These are phyloP conservation scores for Fusarium sterilihyphosum DNA, from an alignment of 2,329 filamentous ascomycete genomes.

Conservation along the genomic window DNA sequence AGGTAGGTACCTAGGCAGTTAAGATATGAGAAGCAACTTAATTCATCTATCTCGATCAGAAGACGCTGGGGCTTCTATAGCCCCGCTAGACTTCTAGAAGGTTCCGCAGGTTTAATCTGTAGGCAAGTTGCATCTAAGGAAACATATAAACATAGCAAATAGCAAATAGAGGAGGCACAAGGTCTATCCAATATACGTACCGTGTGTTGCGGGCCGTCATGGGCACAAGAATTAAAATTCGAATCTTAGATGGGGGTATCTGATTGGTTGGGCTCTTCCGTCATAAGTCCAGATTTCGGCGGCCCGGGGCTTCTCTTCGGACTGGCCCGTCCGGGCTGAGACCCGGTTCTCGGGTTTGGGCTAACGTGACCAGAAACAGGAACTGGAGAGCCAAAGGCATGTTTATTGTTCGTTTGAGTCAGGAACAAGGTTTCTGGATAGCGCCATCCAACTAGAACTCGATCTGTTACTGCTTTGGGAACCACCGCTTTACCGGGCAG, in stretches of 20 bases:
- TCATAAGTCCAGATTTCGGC: conserved; percentile 8
- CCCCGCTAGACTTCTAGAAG: not conserved
- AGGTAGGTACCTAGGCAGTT: not conserved
- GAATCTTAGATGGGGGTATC: not conserved
- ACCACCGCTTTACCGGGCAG: conserved; percentile 4
- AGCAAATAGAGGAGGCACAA: not conserved
- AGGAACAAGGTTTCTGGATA: conserved; percentile 9
- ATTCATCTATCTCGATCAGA: not conserved
- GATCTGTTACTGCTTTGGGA: conserved; percentile 13
- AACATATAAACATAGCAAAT: not conserved
- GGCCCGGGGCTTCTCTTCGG: conserved; percentile 3
- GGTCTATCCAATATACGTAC: not conserved
- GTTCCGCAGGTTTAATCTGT: not conserved
- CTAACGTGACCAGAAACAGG: conserved; percentile 5
- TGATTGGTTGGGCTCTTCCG: not conserved
- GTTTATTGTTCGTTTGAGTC: not conserved
- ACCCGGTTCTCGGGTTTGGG: conserved; percentile 6
- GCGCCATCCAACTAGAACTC: not conserved
- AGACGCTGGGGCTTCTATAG: not conserved
- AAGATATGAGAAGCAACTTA: not conserved
- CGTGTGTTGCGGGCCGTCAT: not conserved
- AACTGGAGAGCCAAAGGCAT: not conserved
- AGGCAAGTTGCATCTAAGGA: not conserved
- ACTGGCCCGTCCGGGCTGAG: conserved; percentile 25
- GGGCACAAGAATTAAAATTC: not conserved